Evolutionary conservation across 192 early-diverging fungal genomes (phyloP).

Genomic region (Coemansia sp.): DNA sequence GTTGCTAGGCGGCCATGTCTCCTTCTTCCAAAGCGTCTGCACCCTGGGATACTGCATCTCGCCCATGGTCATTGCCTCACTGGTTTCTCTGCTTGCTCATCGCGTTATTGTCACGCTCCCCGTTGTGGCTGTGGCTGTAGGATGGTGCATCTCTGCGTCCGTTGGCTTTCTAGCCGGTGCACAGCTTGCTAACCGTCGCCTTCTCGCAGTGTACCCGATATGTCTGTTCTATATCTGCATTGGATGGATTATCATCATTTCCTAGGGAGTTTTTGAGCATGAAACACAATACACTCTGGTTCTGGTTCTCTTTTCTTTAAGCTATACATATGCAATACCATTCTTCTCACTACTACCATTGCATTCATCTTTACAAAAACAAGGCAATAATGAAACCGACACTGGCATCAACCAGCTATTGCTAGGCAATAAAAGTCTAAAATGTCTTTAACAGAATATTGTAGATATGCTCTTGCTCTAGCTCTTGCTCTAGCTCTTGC

Average conservation of each 20-base stretch:
- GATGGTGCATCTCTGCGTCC: constrained; percentile 89
- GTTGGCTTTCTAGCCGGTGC: constrained; percentile 88
- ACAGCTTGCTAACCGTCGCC: constrained; percentile 79
- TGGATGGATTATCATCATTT: constrained; percentile 89
- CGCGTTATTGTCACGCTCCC: constrained; percentile 73
- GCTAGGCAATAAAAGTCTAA: no score
- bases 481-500: background rate
- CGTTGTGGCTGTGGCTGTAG: constrained; percentile 73
- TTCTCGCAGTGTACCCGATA: constrained; percentile 91
- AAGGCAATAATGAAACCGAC: no score
- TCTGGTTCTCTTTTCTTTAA: background rate
- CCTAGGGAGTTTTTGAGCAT: constrained; percentile 29
- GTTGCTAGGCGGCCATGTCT: constrained; percentile 89
- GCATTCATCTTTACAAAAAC: no score
- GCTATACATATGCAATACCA: background rate
- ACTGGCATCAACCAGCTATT: no score
- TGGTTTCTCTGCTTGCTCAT: constrained; percentile 67
- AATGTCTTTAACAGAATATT: background rate
- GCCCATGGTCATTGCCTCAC: constrained; percentile 79
- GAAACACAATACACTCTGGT: background rate
- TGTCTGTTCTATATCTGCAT: constrained; percentile 95
- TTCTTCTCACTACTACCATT: background rate
- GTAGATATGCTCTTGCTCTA: background rate
- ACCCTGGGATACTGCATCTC: constrained; percentile 97
- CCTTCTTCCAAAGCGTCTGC: constrained; percentile 97